phyloP scores from a whole-genome alignment of 106 monocot species.

The Phalaenopsis aphrodite region DNA sequence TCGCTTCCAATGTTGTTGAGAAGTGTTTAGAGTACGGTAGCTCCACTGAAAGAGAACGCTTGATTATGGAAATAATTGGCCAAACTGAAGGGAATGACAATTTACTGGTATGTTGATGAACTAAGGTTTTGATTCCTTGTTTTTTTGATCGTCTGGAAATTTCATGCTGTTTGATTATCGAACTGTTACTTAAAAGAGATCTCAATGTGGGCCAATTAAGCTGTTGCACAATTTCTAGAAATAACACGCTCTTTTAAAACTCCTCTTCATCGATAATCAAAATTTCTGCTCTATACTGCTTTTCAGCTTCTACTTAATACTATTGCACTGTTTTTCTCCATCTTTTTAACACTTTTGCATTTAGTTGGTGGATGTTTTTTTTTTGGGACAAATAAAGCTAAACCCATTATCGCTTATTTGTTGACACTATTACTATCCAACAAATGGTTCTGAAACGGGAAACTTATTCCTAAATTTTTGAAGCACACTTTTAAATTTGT shows the following conservation, averaged over 20 bases:
- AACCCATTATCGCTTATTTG: neutral
- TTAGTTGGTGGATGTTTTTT: no score
- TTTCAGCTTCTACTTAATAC: neutral
- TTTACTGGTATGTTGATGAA: conserved; percentile 53
- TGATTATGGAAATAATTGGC: conserved; percentile 73
- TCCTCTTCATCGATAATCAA: neutral
- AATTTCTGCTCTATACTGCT: neutral
- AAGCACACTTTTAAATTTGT: neutral
- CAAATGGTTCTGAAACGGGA: neutral
- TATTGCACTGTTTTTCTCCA: neutral
- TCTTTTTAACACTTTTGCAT: no score
- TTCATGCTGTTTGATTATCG: neutral
- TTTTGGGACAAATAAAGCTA: no score
- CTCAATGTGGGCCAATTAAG: neutral
- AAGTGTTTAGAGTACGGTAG: conserved; percentile 78
- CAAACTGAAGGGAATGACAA: conserved; percentile 90
- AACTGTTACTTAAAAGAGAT: neutral
- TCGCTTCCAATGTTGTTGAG: conserved; percentile 93
- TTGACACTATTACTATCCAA: neutral
- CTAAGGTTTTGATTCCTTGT: neutral
- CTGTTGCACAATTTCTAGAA: neutral
- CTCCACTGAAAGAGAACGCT: conserved; percentile 41
- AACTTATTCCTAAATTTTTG: neutral
- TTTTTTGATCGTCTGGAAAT: neutral
- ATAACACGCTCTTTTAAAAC: neutral